Percentiles rank a stretch among this genome's conserved stretches.
Conservation (phyloP, 495 filamentous ascomycete genomes). For the Daldinia decipiens region DNA sequence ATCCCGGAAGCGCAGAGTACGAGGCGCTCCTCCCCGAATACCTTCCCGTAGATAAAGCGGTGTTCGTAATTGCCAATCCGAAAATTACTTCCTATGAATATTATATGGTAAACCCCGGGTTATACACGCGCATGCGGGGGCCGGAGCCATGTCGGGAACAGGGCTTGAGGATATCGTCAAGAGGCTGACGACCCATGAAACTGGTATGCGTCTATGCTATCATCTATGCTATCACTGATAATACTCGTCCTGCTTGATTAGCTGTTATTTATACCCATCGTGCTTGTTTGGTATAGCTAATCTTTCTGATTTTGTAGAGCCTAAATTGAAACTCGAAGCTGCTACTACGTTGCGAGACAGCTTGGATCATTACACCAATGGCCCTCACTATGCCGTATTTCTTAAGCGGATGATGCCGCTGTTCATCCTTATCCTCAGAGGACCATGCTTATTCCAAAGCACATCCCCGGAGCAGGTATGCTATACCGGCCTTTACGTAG, state of each 20-base stretch:
- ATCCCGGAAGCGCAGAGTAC: background rate
- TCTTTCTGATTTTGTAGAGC: slow-evolving; percentile 61
- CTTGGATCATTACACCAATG: slow-evolving; percentile 73
- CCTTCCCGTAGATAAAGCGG: background rate
- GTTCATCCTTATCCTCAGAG: slow-evolving; percentile 85
- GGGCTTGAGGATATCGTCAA: slow-evolving; percentile 64
- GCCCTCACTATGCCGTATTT: slow-evolving; percentile 74
- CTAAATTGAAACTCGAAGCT: slow-evolving; percentile 77
- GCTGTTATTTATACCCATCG: background rate
- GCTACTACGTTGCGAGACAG: slow-evolving; percentile 85
- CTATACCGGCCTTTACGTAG: background rate
- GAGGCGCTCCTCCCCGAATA: background rate
- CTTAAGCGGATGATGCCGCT: slow-evolving; percentile 87
- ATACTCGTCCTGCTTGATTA: background rate
- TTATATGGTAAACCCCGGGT: slow-evolving; percentile 13
- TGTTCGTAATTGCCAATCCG: too few species aligned
- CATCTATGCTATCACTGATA: background rate
- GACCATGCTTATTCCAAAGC: slow-evolving; percentile 89
- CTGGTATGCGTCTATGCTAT: slow-evolving; percentile 51
- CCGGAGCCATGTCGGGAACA: slow-evolving; percentile 61
- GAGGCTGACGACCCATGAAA: slow-evolving; percentile 63
- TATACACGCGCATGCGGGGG: slow-evolving; percentile 39
- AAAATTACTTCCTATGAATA: background rate
- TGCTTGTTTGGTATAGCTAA: slow-evolving; percentile 5
- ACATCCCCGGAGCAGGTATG: slow-evolving; percentile 82